Percentiles rank a stretch among this genome's conserved stretches.
phyloP scores from a whole-genome alignment of 1,284 basidiomycete genomes.

The Phlebopus sp. region DNA sequence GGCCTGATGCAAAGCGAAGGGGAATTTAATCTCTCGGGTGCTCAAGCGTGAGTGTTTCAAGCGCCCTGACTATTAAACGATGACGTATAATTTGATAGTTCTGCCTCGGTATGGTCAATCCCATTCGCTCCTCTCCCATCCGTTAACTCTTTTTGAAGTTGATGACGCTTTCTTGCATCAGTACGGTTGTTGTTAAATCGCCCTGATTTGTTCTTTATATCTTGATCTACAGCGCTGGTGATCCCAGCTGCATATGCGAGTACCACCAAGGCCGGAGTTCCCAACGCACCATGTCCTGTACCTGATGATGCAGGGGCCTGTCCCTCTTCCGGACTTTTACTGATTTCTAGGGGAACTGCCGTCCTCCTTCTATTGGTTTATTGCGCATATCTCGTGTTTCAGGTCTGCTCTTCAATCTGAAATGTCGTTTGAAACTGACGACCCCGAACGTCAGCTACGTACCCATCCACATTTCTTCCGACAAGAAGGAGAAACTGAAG shows the following conservation, averaged over 20 bases:
- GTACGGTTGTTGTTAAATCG: conserved; percentile 40
- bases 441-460: background rate
- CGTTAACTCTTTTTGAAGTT: conserved; percentile 42
- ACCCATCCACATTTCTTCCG: conserved; percentile 5
- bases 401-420: conserved; percentile 41
- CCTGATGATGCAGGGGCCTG: conserved; percentile 14
- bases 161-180: conserved; percentile 88
- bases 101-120: conserved; percentile 48
- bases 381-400: conserved; percentile 76
- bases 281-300: background rate
- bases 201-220: conserved; percentile 4
- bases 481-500: conserved; percentile 29
- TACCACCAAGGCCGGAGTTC: conserved; percentile 29
- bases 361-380: conserved; percentile 83
- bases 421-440: background rate
- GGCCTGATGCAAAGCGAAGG: conserved; percentile 59
- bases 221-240: conserved; percentile 59
- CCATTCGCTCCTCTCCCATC: conserved; percentile 4
- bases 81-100: background rate
- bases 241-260: conserved; percentile 88
- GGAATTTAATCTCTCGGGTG: conserved; percentile 77
- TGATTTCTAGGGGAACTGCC: conserved; percentile 84
- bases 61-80: conserved; percentile 4
- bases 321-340: conserved; percentile 53
- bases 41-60: conserved; percentile 68